Conservation (phyloP, 129 eudicot species). For the Flaveria linearis region DNA sequence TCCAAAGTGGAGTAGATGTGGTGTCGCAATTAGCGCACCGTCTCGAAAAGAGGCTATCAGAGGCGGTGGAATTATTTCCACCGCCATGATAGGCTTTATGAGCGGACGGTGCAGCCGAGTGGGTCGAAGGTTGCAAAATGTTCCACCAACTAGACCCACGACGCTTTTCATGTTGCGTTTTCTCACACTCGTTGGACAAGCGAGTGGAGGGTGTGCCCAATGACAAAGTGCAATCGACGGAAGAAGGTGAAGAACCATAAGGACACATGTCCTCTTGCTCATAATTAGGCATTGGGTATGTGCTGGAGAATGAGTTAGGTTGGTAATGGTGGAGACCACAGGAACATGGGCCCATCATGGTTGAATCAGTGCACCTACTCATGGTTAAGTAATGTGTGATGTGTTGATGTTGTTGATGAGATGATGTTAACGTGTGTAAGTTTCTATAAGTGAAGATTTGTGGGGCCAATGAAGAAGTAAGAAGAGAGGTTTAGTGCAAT, state of each 20-base stretch:
- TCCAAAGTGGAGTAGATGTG: constrained; percentile 98
- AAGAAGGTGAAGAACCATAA: constrained; percentile 40
- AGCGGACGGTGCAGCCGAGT: constrained; percentile 25
- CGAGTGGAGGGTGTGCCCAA: constrained; percentile 88
- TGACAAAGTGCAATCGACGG: constrained; percentile 91
- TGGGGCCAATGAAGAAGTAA: constrained; percentile 24
- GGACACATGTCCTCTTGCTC: constrained; percentile 33
- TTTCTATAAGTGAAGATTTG: constrained; percentile 12
- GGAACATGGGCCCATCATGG: constrained; percentile 52
- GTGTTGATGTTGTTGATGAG: background rate
- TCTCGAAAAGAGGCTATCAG: constrained; percentile 71
- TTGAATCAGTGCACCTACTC: constrained; percentile 50
- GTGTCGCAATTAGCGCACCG: constrained; percentile 98
- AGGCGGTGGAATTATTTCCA: constrained; percentile 22
- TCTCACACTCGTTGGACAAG: constrained; percentile 16
- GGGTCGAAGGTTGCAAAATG: constrained; percentile 48
- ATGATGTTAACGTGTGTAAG: constrained; percentile 11
- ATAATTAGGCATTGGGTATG: constrained; percentile 54
- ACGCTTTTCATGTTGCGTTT: constrained; percentile 32
- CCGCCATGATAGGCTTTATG: constrained; percentile 42
- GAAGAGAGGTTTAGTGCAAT: constrained; percentile 32
- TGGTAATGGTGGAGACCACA: constrained; percentile 47
- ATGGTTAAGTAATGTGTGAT: constrained; percentile 16
- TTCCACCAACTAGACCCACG: constrained; percentile 77
- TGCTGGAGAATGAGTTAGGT: constrained; percentile 28